Percentiles rank a stretch among this genome's conserved stretches.
Conservation (phyloP, 2,329 filamentous ascomycete genomes). For the Trichoderma brevicompactum region DNA sequence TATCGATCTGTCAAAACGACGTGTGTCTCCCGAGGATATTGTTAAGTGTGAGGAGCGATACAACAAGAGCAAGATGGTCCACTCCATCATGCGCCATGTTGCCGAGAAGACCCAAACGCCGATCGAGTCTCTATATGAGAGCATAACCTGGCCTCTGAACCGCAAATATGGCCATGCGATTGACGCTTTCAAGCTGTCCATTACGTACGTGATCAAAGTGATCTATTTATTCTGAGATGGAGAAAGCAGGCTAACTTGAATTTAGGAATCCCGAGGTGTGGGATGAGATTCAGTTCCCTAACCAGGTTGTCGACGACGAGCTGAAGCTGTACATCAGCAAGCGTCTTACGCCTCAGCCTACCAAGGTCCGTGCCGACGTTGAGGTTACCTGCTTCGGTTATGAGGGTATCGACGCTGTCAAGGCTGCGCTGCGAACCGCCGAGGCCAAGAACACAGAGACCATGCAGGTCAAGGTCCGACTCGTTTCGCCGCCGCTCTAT, state of each 20-base stretch:
- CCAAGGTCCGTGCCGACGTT: constrained; percentile 96
- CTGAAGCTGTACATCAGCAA: constrained; percentile 95
- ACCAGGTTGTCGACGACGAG: constrained; percentile 82
- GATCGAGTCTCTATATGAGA: constrained; percentile 94
- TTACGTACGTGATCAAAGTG: constrained; percentile 68
- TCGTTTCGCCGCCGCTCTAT: constrained; percentile 96
- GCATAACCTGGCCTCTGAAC: constrained; percentile 95
- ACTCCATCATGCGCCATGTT: constrained; percentile 98
- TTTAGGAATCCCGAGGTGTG: constrained; percentile 89
- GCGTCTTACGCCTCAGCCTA: constrained; percentile 95
- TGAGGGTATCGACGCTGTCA: constrained; percentile 97
- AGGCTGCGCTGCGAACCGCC: constrained; percentile 85
- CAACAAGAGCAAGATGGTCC: constrained; percentile 99
- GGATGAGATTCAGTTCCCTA: constrained; percentile 90
- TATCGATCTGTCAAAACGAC: constrained; percentile 97
- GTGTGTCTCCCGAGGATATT: constrained; percentile 96
- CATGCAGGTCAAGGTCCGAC: constrained; percentile 95
- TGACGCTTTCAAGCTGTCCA: constrained; percentile 98
- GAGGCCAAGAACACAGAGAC: constrained; percentile 92
- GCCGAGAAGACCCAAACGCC: constrained; percentile 94
- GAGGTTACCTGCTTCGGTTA: constrained; percentile 96
- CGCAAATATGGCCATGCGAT: constrained; percentile 96
- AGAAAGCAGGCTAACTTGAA: constrained; percentile 29
- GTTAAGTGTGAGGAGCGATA: constrained; percentile 98
- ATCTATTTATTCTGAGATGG: background rate